phyloP scores from a whole-genome alignment of 1,284 basidiomycete species.

The Cutaneotrichosporon cavernicola region DNA sequence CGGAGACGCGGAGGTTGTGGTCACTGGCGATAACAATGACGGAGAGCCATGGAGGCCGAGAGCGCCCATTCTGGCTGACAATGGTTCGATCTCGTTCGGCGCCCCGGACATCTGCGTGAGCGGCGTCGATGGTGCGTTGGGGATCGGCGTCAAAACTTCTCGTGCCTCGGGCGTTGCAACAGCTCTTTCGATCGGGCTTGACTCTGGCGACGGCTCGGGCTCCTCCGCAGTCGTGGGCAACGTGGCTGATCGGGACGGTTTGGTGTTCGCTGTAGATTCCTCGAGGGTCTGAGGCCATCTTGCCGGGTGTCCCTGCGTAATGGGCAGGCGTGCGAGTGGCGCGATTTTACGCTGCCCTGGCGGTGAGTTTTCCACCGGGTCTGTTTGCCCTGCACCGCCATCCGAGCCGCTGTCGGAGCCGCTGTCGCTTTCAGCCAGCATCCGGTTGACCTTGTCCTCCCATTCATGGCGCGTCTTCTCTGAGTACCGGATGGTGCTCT shows the following conservation, averaged over 20 bases:
- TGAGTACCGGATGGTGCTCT: conserved; percentile 95
- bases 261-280: neutral
- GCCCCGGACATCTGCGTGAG: neutral
- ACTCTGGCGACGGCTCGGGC: too few species aligned
- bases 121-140: neutral
- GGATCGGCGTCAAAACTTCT: neutral
- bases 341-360: conserved; percentile 44
- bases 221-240: neutral
- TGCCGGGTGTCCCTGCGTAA: conserved; percentile 48
- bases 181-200: neutral
- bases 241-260: neutral
- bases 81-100: neutral
- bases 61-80: neutral
- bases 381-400: neutral
- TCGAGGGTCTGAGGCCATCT: conserved; percentile 15
- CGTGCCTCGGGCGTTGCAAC: neutral
- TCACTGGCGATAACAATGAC: conserved; percentile 6
- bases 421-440: conserved; percentile 62
- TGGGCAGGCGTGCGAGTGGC: conserved; percentile 44
- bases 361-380: conserved; percentile 17
- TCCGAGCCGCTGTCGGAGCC: conserved; percentile 44
- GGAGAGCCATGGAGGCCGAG: neutral
- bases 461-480: conserved; percentile 97
- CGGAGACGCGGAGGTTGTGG: conserved; percentile 2
- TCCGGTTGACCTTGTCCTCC: conserved; percentile 77